Base-by-base conservation (phyloP, 2,329 filamentous ascomycete genomes). In the Macroventuria anomochaeta region DNA sequence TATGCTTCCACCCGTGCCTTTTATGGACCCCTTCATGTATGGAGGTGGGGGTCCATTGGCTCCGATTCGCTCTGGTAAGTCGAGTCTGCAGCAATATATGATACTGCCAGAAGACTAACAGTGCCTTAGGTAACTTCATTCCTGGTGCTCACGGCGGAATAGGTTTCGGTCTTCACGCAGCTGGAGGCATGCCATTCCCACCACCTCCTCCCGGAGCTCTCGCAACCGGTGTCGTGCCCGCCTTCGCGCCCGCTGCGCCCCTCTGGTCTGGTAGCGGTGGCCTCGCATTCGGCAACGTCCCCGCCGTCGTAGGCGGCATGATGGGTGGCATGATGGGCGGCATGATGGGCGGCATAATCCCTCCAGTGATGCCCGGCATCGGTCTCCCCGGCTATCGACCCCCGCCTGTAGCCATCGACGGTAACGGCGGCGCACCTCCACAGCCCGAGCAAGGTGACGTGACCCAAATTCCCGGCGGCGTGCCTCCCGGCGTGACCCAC, bases 391-490 rank as follows among this genome's bases (percentile, higher is more conserved):
- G 65, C 29, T 52, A 61, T 7, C 61, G 59, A 0, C 63, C 67
- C 1, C 67, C 64, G 0, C 68, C 64, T 17, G 53, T 64, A 15
- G 50, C 64, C 23, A 55, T 67, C 10, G 62, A 67, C 29, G 54
- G 65, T 17, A 67, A 67, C 37, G 50, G 59, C 43, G 58, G 65
- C 1, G 46, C 56, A 6, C 43, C 58, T 5, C 47, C 59, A 1
- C 65, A 68, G 41, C 65, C 65, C 0, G 43, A 57, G 7, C 69
- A 72, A 37, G 51, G 43, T 29, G 69, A 72, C 7, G 36, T 63
- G 3, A 66, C 66, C 0, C 53, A 61, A 18, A 60, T 70, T 7
- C 55, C 67, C 1, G 69, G 68, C 31, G 69, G 68, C 2, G 60
- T 69, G 2, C 64, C 69, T 0, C 54, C 66, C 0, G 70, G 70